Conservation (phyloP, 768 basidiomycete species). For the Auriscalpium vulgare region DNA sequence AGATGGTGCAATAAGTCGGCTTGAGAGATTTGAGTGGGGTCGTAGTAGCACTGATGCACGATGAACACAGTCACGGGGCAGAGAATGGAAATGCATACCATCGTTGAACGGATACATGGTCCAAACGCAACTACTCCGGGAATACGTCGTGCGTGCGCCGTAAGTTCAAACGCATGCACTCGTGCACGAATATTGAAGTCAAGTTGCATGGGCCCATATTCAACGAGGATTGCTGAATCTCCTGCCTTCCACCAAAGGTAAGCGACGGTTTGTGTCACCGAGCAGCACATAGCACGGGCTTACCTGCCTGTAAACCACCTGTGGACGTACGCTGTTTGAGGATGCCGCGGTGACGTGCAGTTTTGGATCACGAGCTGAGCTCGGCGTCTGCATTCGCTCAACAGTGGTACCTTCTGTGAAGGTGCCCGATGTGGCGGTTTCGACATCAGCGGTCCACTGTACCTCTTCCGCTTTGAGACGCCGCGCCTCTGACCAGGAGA, state of each 20-base stretch:
- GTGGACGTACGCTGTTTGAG: slow-evolving; percentile 16
- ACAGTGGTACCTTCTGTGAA: not conserved
- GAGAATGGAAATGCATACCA: slow-evolving; percentile 29
- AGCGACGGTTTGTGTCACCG: not conserved
- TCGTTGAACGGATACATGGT: slow-evolving; percentile 50
- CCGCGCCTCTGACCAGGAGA: slow-evolving; percentile 36
- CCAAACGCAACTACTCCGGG: slow-evolving; percentile 22
- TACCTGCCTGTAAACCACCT: slow-evolving; percentile 49
- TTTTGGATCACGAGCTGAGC: slow-evolving; percentile 16
- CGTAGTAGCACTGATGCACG: slow-evolving; percentile 38
- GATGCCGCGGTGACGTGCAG: slow-evolving; percentile 23
- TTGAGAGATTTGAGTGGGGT: slow-evolving; percentile 37
- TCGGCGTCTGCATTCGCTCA: not conserved
- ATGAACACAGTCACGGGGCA: not conserved
- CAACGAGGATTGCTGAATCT: slow-evolving; percentile 54
- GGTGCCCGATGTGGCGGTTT: not conserved
- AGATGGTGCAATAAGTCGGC: slow-evolving; percentile 34
- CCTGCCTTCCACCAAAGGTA: slow-evolving; percentile 38
- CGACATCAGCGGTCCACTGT: slow-evolving; percentile 24
- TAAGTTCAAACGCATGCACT: slow-evolving; percentile 44
- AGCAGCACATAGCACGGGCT: not conserved
- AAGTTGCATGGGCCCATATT: slow-evolving; percentile 49
- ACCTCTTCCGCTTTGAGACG: slow-evolving; percentile 17
- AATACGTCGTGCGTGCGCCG: slow-evolving; percentile 24
- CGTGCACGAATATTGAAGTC: slow-evolving; percentile 47